Percentiles rank a stretch among this genome's conserved stretches.
Conservation (phyloP, 192 early-diverging fungal genomes). For the Coemansia sp. region DNA sequence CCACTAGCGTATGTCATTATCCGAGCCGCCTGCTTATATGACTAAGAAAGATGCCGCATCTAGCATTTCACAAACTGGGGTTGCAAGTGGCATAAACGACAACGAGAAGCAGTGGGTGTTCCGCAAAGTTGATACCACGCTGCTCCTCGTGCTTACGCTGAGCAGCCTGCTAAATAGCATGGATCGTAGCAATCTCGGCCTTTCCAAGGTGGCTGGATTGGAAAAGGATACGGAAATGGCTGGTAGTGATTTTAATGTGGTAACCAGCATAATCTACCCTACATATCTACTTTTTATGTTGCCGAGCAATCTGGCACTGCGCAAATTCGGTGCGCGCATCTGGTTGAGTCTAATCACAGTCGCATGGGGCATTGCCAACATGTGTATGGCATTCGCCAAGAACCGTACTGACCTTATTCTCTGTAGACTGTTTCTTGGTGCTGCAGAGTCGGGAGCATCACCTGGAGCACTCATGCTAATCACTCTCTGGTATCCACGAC, state of each 20-base stretch:
- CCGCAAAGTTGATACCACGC: conserved; percentile 31
- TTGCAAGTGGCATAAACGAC: not conserved
- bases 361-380: conserved; percentile 33
- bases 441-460: conserved; percentile 34
- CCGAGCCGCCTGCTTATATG: too few species aligned
- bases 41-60: too few species aligned
- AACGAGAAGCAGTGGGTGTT: conserved; percentile 26
- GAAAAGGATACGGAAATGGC: conserved; percentile 18
- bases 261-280: conserved; percentile 41
- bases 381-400: conserved; percentile 47
- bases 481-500: conserved; percentile 39
- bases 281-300: conserved; percentile 37
- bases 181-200: conserved; percentile 36
- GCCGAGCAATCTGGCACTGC: conserved; percentile 39
- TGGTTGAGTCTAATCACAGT: conserved; percentile 41
- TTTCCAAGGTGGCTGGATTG: conserved; percentile 28
- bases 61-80: not conserved
- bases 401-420: conserved; percentile 32
- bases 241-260: conserved; percentile 38
- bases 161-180: conserved; percentile 41
- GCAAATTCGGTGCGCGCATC: conserved; percentile 32
- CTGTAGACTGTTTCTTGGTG: conserved; percentile 37
- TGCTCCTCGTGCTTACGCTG: conserved; percentile 29
- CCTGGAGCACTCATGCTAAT: conserved; percentile 42
- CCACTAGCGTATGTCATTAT: too few species aligned